Percentiles rank a stretch among this genome's conserved stretches.
These are phyloP conservation scores for Russula abietina DNA, from an alignment of 768 basidiomycete species.

Conservation along the genomic window DNA sequence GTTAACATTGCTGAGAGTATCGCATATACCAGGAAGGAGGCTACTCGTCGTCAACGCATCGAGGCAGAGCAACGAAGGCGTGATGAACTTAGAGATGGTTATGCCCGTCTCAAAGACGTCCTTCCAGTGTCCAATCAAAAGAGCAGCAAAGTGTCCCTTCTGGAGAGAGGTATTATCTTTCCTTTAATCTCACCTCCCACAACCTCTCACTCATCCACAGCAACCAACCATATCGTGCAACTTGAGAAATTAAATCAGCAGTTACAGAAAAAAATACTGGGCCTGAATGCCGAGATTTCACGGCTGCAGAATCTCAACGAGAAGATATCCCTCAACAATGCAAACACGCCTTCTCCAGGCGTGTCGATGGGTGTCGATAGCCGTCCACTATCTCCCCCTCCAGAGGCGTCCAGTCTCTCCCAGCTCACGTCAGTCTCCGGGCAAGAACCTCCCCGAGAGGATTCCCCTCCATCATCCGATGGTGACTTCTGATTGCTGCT, in stretches of 20 bases:
- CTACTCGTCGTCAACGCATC: slow-evolving; percentile 75
- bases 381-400: slow-evolving; percentile 59
- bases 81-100: slow-evolving; percentile 86
- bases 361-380: slow-evolving; percentile 37
- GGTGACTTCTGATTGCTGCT: slow-evolving; percentile 30
- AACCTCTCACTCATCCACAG: slow-evolving; percentile 33
- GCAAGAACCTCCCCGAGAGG: slow-evolving; percentile 58
- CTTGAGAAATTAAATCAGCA: slow-evolving; percentile 70
- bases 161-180: slow-evolving; percentile 65
- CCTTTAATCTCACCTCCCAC: slow-evolving; percentile 12
- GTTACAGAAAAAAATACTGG: slow-evolving; percentile 59
- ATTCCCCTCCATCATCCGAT: slow-evolving; percentile 44
- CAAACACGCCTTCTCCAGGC: slow-evolving; percentile 50
- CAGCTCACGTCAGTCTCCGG: slow-evolving; percentile 53
- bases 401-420: slow-evolving; percentile 42
- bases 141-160: slow-evolving; percentile 81
- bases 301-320: slow-evolving; percentile 73
- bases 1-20: slow-evolving; percentile 61
- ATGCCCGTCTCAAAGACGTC: slow-evolving; percentile 81
- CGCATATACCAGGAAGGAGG: slow-evolving; percentile 75
- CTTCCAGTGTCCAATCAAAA: slow-evolving; percentile 86
- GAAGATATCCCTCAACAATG: slow-evolving; percentile 68
- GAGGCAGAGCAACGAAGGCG: slow-evolving; percentile 87
- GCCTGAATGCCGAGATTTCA: slow-evolving; percentile 62
- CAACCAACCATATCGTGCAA: slow-evolving; percentile 70